Evolutionary conservation across 2,329 filamentous ascomycete species (phyloP).

Genomic region (Erysiphe pulchra): DNA sequence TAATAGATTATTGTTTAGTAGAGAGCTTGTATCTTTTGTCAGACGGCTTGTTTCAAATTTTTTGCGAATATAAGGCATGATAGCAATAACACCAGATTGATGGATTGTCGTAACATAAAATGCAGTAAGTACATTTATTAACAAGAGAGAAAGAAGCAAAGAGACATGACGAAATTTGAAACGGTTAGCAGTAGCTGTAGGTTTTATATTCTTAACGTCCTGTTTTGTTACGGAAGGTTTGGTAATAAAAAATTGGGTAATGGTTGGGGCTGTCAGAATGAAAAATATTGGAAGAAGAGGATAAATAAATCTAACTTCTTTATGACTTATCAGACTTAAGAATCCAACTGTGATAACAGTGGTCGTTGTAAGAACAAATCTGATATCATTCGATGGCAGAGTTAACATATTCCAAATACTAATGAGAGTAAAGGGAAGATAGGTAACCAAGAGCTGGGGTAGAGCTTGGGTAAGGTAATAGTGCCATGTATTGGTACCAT

Average conservation of each 20-base stretch:
- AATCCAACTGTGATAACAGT: constrained; percentile 31
- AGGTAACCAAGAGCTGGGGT: constrained; percentile 63
- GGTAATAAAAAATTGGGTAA: constrained; percentile 33
- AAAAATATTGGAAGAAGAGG: constrained; percentile 73
- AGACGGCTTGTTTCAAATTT: constrained; percentile 35
- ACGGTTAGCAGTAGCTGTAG: not conserved
- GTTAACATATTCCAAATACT: constrained; percentile 26
- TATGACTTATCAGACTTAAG: constrained; percentile 68
- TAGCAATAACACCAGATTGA: constrained; percentile 52
- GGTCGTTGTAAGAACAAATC: constrained; percentile 20
- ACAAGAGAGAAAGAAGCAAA: constrained; percentile 19
- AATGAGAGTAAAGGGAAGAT: constrained; percentile 46
- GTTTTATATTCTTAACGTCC: not conserved
- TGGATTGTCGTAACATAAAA: constrained; percentile 53
- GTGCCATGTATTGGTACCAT: constrained; percentile 71
- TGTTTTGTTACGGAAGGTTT: no score
- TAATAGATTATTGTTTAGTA: no score
- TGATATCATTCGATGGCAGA: constrained; percentile 16
- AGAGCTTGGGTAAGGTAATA: constrained; percentile 85
- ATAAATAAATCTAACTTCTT: constrained; percentile 93
- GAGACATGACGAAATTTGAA: constrained; percentile 5
- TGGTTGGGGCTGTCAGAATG: constrained; percentile 44
- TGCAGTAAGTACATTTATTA: constrained; percentile 43
- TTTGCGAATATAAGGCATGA: constrained; percentile 48
- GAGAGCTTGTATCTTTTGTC: constrained; percentile 10